Evolutionary conservation across 352 stramenopile species (phyloP).

Genomic region (Aphanomyces astaci): DNA sequence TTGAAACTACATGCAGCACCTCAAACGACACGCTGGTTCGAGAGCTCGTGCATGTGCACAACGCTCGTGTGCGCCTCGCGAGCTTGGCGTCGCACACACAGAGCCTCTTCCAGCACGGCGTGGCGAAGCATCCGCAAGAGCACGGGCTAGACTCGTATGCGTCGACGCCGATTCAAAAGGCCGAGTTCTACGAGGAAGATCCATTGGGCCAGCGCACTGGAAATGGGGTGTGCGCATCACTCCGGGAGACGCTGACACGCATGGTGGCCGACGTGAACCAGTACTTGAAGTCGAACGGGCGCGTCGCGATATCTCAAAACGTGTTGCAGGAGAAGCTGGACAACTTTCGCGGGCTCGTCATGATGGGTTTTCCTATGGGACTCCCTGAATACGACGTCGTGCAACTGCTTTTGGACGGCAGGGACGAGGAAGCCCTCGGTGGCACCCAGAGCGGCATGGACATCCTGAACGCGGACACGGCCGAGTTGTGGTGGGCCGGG

Average conservation of each 20-base stretch:
- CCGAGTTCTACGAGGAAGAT: conserved; percentile 78
- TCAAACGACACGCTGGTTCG: conserved; percentile 80
- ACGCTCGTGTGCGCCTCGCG: conserved; percentile 60
- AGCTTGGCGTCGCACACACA: conserved; percentile 70
- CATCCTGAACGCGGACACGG: conserved; percentile 70
- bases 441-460: conserved; percentile 68
- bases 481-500: conserved; percentile 92
- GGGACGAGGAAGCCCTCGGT: conserved; percentile 45
- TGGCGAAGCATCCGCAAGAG: conserved; percentile 75
- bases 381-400: conserved; percentile 87
- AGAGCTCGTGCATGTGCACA: conserved; percentile 77
- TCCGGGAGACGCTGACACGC: conserved; percentile 63
- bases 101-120: conserved; percentile 70
- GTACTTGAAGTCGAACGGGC: conserved; percentile 49
- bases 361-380: conserved; percentile 93
- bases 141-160: conserved; percentile 86
- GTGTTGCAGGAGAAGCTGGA: conserved; percentile 89
- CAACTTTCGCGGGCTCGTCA: conserved; percentile 87
- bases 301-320: conserved; percentile 60
- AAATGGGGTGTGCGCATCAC: conserved; percentile 78
- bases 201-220: conserved; percentile 79
- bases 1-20: conserved; percentile 65
- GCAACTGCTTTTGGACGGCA: conserved; percentile 72
- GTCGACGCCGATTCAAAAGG: conserved; percentile 41
- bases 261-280: conserved; percentile 71